phyloP scores from a whole-genome alignment of 225 moss, liverwort and hornwort genomes.

The Rhytidiadelphus loreus region DNA sequence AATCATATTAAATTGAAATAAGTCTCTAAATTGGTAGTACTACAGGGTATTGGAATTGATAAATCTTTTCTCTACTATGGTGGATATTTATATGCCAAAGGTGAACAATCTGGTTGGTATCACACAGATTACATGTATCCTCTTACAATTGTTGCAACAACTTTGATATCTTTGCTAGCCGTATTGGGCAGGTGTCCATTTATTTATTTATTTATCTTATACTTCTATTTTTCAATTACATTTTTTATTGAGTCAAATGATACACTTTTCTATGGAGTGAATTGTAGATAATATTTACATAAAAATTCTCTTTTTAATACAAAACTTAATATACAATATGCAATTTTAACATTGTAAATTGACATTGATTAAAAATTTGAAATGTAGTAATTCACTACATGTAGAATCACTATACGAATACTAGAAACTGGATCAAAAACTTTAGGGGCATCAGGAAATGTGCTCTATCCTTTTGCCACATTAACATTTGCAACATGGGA shows the following conservation, averaged over 20 bases:
- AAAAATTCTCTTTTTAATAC: rapidly evolving
- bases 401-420: conserved; percentile 63
- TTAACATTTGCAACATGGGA: conserved; percentile 90
- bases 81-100: conserved; percentile 49
- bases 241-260: background rate
- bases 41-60: conserved; percentile 56
- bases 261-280: rapidly evolving
- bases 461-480: conserved; percentile 60
- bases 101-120: conserved; percentile 64
- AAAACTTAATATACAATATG: too few species aligned
- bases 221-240: background rate
- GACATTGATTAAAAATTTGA: background rate
- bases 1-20: background rate
- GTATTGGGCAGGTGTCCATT: conserved; percentile 40
- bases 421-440: conserved; percentile 34
- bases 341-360: too few species aligned
- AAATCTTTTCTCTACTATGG: conserved; percentile 80
- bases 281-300: background rate
- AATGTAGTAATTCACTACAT: background rate
- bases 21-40: background rate
- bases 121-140: conserved; percentile 69
- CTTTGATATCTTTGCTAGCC: conserved; percentile 47
- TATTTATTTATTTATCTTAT: background rate
- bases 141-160: conserved; percentile 48
- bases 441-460: conserved; percentile 26